These are phyloP conservation scores for Cytospora mali DNA, from an alignment of 2,329 filamentous ascomycete species.

Conservation along the genomic window DNA sequence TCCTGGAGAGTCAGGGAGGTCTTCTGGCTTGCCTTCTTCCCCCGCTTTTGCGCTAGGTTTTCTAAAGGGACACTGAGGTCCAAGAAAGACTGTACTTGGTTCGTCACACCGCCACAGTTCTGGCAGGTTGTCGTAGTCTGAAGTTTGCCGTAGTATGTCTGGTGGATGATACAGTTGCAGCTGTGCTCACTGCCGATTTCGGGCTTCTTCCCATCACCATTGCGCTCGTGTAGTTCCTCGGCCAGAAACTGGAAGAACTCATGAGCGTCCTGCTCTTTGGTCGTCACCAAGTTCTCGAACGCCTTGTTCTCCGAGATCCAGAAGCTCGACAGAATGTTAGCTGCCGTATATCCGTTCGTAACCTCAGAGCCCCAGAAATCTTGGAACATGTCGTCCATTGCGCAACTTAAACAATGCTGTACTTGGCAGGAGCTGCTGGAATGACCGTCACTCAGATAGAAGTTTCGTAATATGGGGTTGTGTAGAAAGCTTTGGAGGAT, in stretches of 20 bases:
- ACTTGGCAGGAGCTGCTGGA: constrained; percentile 71
- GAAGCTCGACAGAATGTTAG: constrained; percentile 84
- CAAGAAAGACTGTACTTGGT: constrained; percentile 84
- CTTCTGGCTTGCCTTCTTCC: constrained; percentile 55
- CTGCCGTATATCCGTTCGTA: constrained; percentile 86
- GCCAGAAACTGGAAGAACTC: constrained; percentile 97
- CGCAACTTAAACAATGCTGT: constrained; percentile 66
- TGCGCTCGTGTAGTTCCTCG: constrained; percentile 85
- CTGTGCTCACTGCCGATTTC: constrained; percentile 61
- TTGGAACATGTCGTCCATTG: constrained; percentile 74
- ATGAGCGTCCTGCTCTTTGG: constrained; percentile 94
- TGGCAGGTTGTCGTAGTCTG: constrained; percentile 90
- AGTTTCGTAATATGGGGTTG: constrained; percentile 88
- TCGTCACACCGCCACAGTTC: constrained; percentile 80
- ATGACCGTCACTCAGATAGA: constrained; percentile 90
- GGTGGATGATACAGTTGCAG: constrained; percentile 91
- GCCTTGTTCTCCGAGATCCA: constrained; percentile 81
- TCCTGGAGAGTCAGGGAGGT: constrained; percentile 62
- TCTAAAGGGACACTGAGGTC: constrained; percentile 90
- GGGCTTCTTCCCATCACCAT: constrained; percentile 68
- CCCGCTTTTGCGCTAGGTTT: constrained; percentile 66
- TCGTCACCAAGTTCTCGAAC: constrained; percentile 78
- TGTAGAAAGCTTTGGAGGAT: constrained; percentile 92
- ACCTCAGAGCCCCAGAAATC: constrained; percentile 73
- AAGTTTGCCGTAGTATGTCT: constrained; percentile 90